Percentiles rank a stretch among this genome's conserved stretches.
phyloP scores from a whole-genome alignment of 352 stramenopile species.

The Detonula confervacea region DNA sequence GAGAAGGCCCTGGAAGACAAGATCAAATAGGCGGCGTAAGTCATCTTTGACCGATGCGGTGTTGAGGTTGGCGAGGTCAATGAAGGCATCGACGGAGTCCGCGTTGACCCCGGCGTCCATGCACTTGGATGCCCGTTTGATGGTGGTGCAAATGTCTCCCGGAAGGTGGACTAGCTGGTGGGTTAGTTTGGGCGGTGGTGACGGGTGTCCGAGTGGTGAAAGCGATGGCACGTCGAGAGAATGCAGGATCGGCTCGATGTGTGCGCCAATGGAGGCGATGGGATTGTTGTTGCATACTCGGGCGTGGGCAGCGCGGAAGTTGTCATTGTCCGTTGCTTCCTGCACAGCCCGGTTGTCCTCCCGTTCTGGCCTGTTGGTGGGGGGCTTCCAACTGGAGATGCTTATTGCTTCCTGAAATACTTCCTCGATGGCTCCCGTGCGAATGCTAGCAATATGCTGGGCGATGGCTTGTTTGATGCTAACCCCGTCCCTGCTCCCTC shows the following conservation, averaged over 20 bases:
- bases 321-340: constrained; percentile 7
- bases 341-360: not conserved
- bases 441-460: too few species aligned
- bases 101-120: constrained; percentile 18
- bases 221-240: too few species aligned
- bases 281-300: not conserved
- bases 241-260: too few species aligned
- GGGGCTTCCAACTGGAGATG: not conserved
- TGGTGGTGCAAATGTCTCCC: constrained; percentile 33
- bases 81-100: constrained; percentile 34
- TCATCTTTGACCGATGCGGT: constrained; percentile 1
- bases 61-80: constrained; percentile 19
- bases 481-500: too few species aligned
- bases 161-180: constrained; percentile 7
- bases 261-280: not conserved
- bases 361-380: not conserved
- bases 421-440: too few species aligned
- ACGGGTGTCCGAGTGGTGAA: too few species aligned
- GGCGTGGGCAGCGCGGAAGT: not conserved
- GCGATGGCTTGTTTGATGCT: too few species aligned
- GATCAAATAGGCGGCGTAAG: constrained; percentile 17
- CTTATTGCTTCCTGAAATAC: not conserved
- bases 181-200: not conserved
- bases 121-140: not conserved
- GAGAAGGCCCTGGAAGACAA: not conserved